Percentiles rank a stretch among this genome's conserved stretches.
Evolutionary conservation across 306 rosid species (phyloP).

Genomic region (Quercus cerris): DNA sequence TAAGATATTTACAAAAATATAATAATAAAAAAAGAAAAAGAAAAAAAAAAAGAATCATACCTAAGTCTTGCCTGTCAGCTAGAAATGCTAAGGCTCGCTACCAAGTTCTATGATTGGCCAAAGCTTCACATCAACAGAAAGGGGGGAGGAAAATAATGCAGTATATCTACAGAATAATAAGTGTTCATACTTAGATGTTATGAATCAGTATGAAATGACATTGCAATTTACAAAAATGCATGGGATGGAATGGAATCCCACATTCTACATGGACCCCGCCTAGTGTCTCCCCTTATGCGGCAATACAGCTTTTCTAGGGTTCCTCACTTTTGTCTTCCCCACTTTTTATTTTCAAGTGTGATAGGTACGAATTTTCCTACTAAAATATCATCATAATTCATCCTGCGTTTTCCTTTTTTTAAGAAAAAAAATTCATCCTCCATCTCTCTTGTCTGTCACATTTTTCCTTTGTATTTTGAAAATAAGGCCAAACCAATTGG

Average conservation of each 20-base stretch:
- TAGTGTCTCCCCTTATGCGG: slow-evolving; percentile 62
- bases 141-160: no score
- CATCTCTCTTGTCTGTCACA: background rate
- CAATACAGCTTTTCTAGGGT: slow-evolving; percentile 45
- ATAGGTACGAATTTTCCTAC: background rate
- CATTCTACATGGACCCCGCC: slow-evolving; percentile 53
- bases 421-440: background rate
- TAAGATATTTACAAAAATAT: no score
- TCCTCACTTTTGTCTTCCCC: background rate
- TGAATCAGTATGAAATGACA: slow-evolving; percentile 31
- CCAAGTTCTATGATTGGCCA: no score
- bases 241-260: slow-evolving; percentile 43
- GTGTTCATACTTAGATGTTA: no score
- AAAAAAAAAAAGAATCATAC: no score
- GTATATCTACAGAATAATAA: no score
- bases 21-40: no score
- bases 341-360: background rate
- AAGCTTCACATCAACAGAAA: no score
- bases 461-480: background rate
- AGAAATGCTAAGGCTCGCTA: no score
- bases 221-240: slow-evolving; percentile 34
- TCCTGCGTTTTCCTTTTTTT: no score
- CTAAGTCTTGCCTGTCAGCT: no score
- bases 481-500: no score
- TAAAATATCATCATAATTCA: slow-evolving; percentile 17